Percentiles rank a stretch among this genome's conserved stretches.
phyloP scores from a whole-genome alignment of 192 early-diverging fungal genomes.

The Paraglomus brasilianum region DNA sequence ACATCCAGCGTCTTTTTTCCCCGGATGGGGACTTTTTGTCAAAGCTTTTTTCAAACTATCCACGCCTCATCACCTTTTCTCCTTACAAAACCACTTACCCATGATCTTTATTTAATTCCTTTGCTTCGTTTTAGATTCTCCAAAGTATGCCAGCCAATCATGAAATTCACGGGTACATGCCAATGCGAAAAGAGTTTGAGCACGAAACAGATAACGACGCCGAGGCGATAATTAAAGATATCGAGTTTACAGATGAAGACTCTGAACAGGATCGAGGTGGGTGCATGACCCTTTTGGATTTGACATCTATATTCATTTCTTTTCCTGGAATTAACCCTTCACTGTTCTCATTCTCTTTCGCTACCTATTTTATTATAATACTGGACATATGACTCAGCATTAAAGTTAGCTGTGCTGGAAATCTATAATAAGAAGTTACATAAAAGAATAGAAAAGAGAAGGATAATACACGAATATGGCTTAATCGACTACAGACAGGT shows the following conservation, averaged over 20 bases:
- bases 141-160: slow-evolving; percentile 89
- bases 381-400: slow-evolving; percentile 57
- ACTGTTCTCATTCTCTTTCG: background rate
- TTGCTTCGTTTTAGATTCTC: slow-evolving; percentile 51
- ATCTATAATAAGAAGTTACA: slow-evolving; percentile 90
- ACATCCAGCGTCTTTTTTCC: too few species aligned
- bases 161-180: slow-evolving; percentile 98
- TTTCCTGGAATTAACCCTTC: too few species aligned
- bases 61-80: too few species aligned
- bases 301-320: too few species aligned
- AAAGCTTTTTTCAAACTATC: too few species aligned
- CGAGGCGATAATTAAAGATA: slow-evolving; percentile 92
- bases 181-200: slow-evolving; percentile 93
- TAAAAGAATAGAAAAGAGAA: slow-evolving; percentile 78
- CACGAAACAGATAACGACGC: slow-evolving; percentile 96
- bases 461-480: slow-evolving; percentile 81
- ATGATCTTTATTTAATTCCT: background rate
- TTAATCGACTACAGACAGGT: slow-evolving; percentile 82
- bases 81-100: background rate
- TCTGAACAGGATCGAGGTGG: slow-evolving; percentile 75
- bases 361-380: slow-evolving; percentile 6
- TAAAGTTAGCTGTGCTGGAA: slow-evolving; percentile 85
- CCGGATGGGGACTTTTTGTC: too few species aligned
- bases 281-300: slow-evolving; percentile 11
- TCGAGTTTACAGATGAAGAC: slow-evolving; percentile 88